These are phyloP conservation scores for Candida lessepsii DNA, from an alignment of 805 yeast genomes.

Conservation along the genomic window DNA sequence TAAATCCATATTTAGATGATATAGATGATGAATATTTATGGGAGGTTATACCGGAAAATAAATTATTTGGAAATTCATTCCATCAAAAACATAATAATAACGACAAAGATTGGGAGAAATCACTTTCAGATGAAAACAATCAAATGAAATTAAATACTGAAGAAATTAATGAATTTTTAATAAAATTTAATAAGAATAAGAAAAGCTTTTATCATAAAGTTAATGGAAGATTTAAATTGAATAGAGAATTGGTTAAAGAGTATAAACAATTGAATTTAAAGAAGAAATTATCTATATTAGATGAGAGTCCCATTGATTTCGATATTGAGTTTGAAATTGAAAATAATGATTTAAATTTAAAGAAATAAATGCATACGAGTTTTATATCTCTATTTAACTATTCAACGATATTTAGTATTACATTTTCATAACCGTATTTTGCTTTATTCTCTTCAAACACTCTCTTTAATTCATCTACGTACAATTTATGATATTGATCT, in stretches of 20 bases:
- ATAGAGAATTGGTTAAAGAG: conserved; percentile 33
- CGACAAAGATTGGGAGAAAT: conserved; percentile 34
- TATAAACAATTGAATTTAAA: conserved; percentile 29
- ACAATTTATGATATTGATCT: conserved; percentile 69
- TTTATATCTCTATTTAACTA: neutral
- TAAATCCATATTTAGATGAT: conserved; percentile 33
- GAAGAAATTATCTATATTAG: conserved; percentile 22
- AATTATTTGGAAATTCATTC: conserved; percentile 35
- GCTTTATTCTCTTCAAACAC: conserved; percentile 68
- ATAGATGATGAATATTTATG: conserved; percentile 41
- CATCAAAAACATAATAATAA: conserved; percentile 23
- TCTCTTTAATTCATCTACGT: conserved; percentile 59
- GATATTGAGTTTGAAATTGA: conserved; percentile 15
- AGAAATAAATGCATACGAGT: conserved; percentile 5
- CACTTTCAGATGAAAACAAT: conserved; percentile 21
- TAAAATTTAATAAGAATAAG: conserved; percentile 11
- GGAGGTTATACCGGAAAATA: conserved; percentile 36
- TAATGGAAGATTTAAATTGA: conserved; percentile 25
- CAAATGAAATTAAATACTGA: conserved; percentile 12
- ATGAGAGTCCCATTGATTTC: conserved; percentile 6
- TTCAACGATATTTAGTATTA: conserved; percentile 46
- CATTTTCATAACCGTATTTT: conserved; percentile 50
- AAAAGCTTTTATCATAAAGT: conserved; percentile 13
- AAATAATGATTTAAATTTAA: conserved; percentile 7
- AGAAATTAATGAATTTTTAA: conserved; percentile 12